Evolutionary conservation across 1,284 basidiomycete species (phyloP).

Genomic region (Boletus sp.): DNA sequence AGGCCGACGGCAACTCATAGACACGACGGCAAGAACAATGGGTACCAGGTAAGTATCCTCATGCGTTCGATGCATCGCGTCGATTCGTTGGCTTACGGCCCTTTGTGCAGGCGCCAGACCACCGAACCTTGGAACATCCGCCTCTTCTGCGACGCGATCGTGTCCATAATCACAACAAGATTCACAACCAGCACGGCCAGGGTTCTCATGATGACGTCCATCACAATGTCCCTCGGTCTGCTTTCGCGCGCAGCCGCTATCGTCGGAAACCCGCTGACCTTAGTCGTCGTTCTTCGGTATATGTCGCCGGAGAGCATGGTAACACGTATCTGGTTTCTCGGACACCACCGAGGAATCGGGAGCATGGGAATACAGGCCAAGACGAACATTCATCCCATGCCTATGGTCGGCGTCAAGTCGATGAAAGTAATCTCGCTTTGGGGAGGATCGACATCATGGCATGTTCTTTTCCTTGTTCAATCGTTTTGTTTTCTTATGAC

Average conservation of each 20-base stretch:
- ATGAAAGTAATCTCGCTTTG: slow-evolving; percentile 30
- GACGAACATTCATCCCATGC: not conserved
- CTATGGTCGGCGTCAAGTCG: slow-evolving; percentile 12
- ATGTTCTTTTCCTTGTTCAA: slow-evolving; percentile 10
- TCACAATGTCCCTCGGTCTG: slow-evolving; percentile 9
- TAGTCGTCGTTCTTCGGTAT: slow-evolving; percentile 22
- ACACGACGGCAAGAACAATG: slow-evolving; percentile 4
- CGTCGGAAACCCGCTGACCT: slow-evolving; percentile 1
- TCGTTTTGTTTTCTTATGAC: not conserved
- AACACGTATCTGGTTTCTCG: slow-evolving; percentile 21
- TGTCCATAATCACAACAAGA: not conserved
- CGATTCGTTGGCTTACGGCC: not conserved
- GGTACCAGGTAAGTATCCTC: slow-evolving; percentile 5
- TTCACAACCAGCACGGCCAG: not conserved
- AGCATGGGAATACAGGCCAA: slow-evolving; percentile 1
- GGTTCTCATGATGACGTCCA: not conserved
- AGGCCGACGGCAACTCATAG: not conserved
- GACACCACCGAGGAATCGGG: not conserved
- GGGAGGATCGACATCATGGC: slow-evolving; percentile 53
- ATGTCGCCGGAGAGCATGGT: slow-evolving; percentile 24
- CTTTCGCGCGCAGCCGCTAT: slow-evolving; percentile 23
- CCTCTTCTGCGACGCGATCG: slow-evolving; percentile 20
- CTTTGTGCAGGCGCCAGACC: not conserved
- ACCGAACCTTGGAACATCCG: slow-evolving; percentile 5
- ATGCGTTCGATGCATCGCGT: not conserved